Evolutionary conservation across 164 flowering plant genomes (phyloP), one percentile per base, ranked within the genome.

Genomic region (Magnolia officinalis): DNA sequence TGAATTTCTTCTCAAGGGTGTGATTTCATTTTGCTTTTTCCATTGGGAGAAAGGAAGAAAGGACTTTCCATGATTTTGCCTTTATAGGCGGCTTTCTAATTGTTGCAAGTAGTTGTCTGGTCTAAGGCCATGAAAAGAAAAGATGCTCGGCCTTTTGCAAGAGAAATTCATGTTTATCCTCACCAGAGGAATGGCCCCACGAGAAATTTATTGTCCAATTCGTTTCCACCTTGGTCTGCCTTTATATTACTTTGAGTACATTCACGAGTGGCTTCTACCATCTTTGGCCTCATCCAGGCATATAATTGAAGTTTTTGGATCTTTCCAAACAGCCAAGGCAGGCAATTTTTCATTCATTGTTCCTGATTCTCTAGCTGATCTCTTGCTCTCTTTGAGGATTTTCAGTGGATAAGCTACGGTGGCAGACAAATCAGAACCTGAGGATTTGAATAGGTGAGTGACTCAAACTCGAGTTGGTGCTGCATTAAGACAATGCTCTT

Each of bases 41-140:
- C 72, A 55, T 9, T 52, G 24, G 24, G 61, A 8, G 61, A n/a
- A 72, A 51, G 50, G 8, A 51, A 72, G 51, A 4, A 31, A 70
- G 14, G 31, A 70, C 19, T 19, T 75, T 75, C 58, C 31, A 21
- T 49, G 16, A 37, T 26, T 21, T 73, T 8, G 52, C 50, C 72
- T 58, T 74, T 72, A 50, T 23, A n/a, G 24, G 24, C 21, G 73
- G 69, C 77, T 76, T 76, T 78, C 76, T 61, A 75, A 16, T 65
- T 21, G 67, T 69, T 69, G 11, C 73, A 10, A 5, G 52, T 14
- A 4, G 14, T n/a, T 31, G 72, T 45, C 55, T 2, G 58, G 37
- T 37, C 58, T 52, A 6, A 49, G 70, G 16, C 58, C 65, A 23
- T 52, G 79, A 52, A 77, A 72, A 45, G 6, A 58, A 55, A 72